A percentile compares a stretch with the other conserved stretches of the same genome.
Conservation (phyloP, 495 filamentous ascomycete species). For the Neurospora tetraspora region DNA sequence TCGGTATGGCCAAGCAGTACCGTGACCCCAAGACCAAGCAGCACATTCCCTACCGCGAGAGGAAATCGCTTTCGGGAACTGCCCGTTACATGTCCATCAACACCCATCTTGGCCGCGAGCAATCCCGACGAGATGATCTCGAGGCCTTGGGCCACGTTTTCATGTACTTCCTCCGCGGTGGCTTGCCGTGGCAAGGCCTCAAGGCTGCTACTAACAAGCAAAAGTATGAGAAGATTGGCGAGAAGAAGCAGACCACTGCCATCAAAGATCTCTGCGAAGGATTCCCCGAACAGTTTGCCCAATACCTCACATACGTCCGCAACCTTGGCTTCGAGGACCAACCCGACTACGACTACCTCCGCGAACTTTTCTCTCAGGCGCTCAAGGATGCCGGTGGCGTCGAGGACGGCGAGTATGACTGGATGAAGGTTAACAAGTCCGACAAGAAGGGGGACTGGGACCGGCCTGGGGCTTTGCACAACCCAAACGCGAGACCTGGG, state of each 20-base stretch:
- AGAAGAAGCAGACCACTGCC: constrained; percentile 97
- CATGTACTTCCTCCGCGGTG: constrained; percentile 97
- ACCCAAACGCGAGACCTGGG: constrained; percentile 61
- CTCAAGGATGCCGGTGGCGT: constrained; percentile 89
- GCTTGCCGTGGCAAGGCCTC: constrained; percentile 94
- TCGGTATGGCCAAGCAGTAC: constrained; percentile 99
- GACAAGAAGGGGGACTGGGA: constrained; percentile 85
- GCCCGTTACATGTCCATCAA: constrained; percentile 99
- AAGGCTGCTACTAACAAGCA: constrained; percentile 99
- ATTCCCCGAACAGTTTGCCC: constrained; percentile 96
- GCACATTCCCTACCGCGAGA: constrained; percentile 96
- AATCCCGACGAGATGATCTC: constrained; percentile 92
- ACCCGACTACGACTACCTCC: constrained; percentile 95
- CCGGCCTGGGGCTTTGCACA: constrained; percentile 49
- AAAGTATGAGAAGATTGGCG: constrained; percentile 99
- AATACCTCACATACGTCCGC: constrained; percentile 93
- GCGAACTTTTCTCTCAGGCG: constrained; percentile 94
- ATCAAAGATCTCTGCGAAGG: constrained; percentile 97
- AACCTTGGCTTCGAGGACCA: constrained; percentile 98
- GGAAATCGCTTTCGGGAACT: constrained; percentile 94
- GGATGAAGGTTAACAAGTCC: constrained; percentile 98
- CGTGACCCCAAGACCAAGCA: constrained; percentile 98
- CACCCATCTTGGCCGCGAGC: constrained; percentile 91
- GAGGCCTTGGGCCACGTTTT: constrained; percentile 97
- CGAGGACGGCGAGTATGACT: constrained; percentile 98